phyloP scores from a whole-genome alignment of 352 stramenopile species.

The Phytophthora hybrid region DNA sequence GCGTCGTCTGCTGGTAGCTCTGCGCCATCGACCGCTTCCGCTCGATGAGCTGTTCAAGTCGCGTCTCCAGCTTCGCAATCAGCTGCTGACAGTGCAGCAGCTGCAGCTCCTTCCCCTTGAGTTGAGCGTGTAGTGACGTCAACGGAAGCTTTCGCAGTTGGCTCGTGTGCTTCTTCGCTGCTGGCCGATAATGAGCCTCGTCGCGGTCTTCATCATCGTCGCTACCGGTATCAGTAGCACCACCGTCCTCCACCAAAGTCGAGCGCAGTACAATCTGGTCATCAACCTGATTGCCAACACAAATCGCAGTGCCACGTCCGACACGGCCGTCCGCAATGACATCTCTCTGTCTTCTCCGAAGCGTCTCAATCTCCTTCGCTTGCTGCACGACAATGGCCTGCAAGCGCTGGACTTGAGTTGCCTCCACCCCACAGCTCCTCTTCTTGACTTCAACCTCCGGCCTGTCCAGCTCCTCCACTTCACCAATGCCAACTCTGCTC shows the following conservation, averaged over 20 bases:
- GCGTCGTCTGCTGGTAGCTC: conserved; percentile 43
- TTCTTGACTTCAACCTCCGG: not conserved
- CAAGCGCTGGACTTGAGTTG: conserved; percentile 28
- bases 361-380: conserved; percentile 39
- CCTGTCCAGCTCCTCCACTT: not conserved
- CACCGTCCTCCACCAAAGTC: not conserved
- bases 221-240: not conserved
- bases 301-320: not conserved
- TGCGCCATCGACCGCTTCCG: conserved; percentile 38
- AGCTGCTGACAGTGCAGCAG: conserved; percentile 43
- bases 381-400: conserved; percentile 54
- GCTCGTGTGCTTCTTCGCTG: conserved; percentile 7
- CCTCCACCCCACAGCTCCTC: not conserved
- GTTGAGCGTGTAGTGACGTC: conserved; percentile 50
- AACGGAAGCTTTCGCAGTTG: conserved; percentile 42
- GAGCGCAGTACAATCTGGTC: not conserved
- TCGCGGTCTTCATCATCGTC: not conserved
- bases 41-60: conserved; percentile 29
- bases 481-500: not conserved
- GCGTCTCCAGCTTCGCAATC: conserved; percentile 38
- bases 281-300: conserved; percentile 13
- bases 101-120: conserved; percentile 45
- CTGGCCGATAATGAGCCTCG: not conserved
- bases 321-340: conserved; percentile 7
- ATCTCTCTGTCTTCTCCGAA: conserved; percentile 31